Base-by-base conservation (phyloP, 345 rosid genomes). In the Citrus sp. region DNA sequence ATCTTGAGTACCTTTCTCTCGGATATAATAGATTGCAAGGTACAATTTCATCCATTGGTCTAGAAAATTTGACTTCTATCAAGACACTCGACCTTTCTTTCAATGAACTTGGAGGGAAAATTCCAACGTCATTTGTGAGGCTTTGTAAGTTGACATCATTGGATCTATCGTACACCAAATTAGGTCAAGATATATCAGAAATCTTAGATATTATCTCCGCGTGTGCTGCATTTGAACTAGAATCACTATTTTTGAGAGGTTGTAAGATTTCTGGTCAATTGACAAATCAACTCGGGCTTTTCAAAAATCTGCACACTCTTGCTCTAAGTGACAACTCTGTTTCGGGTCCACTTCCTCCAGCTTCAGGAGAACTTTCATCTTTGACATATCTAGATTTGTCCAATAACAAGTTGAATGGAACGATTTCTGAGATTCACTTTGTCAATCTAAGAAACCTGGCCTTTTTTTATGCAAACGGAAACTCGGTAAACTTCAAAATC, bases 61-160 rank as follows among this genome's bases (percentile, higher is more conserved):
- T 81, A 22, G 72, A 75, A 37, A 78, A 81, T 73, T 28, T 84
- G 70, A 76, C 81, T n/a, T 81, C 7, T 22, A 59, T 81, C 22
- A 16, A 6, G 22, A 14, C 1, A 14, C 42, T 81, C 8, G 67
- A 81, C 2, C 46, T 82, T 1, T 40, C 79, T 1, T 0, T 1
- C 3, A 70, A 73, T 24, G 2, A 35, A 8, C 7, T 64, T 27
- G 42, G 62, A 30, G 67, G 82, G 8, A 72, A 58, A 28, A 14
- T 65, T 32, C 54, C 78, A 19, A 76, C 5, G 7, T 76, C 72
- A 9, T 49, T 76, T 5, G 34, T 4, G 6, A 66, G n/a, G 9
- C 61, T 75, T 21, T 75, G 78, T 18, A 63, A 10, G 28, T 79
- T 75, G 32, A 63, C 28, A 12, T 49, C 51, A 22, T 32, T 65